Conservation (phyloP, 2,329 filamentous ascomycete species). For the Colletotrichum sp. region DNA sequence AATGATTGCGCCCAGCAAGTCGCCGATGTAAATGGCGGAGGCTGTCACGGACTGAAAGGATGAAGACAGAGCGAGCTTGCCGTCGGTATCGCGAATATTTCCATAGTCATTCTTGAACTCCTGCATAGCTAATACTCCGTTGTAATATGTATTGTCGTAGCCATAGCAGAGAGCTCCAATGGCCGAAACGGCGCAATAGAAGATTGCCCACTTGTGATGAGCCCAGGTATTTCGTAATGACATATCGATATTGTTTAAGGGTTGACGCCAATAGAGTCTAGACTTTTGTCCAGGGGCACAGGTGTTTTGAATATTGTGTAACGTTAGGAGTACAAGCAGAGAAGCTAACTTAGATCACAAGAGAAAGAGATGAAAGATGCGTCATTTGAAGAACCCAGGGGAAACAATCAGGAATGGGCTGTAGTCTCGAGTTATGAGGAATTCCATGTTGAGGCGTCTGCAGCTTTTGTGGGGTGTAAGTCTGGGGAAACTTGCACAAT, state of each 20-base stretch:
- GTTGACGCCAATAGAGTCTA: background rate
- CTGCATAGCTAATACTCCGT: constrained; percentile 27
- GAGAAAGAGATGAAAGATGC: background rate
- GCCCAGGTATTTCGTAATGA: background rate
- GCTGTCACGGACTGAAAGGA: constrained; percentile 14
- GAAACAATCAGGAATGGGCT: background rate
- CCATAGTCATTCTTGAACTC: constrained; percentile 31
- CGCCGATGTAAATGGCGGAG: background rate
- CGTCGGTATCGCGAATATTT: constrained; percentile 21
- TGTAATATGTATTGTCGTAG: constrained; percentile 28
- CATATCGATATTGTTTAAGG: background rate
- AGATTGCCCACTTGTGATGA: background rate
- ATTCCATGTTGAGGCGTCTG: background rate
- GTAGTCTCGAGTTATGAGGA: background rate
- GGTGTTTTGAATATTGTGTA: background rate
- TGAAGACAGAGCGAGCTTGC: background rate
- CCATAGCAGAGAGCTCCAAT: constrained; percentile 22
- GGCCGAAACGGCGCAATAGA: background rate
- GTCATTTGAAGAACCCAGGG: too few species aligned
- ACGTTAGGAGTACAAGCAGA: background rate
- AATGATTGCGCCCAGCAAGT: background rate
- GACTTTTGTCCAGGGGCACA: background rate
- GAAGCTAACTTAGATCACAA: background rate
- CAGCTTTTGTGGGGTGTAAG: background rate
- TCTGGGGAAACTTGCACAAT: background rate